Conservation (phyloP, 106 monocot genomes). For the Dioscorea alata region DNA sequence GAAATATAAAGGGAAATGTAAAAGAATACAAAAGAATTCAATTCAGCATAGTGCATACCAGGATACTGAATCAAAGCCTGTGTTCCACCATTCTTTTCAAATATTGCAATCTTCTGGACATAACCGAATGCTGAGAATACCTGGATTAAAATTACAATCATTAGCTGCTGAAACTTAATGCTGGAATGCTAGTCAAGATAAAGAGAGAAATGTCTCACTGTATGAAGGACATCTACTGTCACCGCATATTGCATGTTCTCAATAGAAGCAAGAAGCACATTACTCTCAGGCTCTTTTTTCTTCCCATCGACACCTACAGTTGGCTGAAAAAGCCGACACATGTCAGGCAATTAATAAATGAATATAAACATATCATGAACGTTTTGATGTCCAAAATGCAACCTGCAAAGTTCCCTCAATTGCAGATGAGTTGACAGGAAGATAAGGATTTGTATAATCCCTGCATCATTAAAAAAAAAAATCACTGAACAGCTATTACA, state of each 20-base stretch:
- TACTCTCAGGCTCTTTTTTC: slow-evolving; percentile 60
- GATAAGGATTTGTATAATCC: slow-evolving; percentile 91
- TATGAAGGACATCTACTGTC: slow-evolving; percentile 74
- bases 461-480: slow-evolving; percentile 29
- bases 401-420: slow-evolving; percentile 77
- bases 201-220: slow-evolving; percentile 19
- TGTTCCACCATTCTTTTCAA: slow-evolving; percentile 82
- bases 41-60: slow-evolving; percentile 15
- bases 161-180: too few relatives aligned
- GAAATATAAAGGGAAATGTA: not conserved
- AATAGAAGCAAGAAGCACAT: slow-evolving; percentile 47
- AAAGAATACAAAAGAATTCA: not conserved
- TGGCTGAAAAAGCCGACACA: slow-evolving; percentile 7
- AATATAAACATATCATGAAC: not conserved
- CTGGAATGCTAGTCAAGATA: not conserved
- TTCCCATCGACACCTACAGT: slow-evolving; percentile 55
- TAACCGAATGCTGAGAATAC: slow-evolving; percentile 83
- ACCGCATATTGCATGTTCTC: slow-evolving; percentile 49
- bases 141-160: slow-evolving; percentile 13
- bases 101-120: slow-evolving; percentile 87
- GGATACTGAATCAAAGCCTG: slow-evolving; percentile 86
- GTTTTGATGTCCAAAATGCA: not conserved
- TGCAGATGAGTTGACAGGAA: slow-evolving; percentile 87
- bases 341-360: not conserved
- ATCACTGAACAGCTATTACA: too few relatives aligned